Evolutionary conservation across 2,329 filamentous ascomycete genomes (phyloP).

Genomic region (Colletotrichum navitas): DNA sequence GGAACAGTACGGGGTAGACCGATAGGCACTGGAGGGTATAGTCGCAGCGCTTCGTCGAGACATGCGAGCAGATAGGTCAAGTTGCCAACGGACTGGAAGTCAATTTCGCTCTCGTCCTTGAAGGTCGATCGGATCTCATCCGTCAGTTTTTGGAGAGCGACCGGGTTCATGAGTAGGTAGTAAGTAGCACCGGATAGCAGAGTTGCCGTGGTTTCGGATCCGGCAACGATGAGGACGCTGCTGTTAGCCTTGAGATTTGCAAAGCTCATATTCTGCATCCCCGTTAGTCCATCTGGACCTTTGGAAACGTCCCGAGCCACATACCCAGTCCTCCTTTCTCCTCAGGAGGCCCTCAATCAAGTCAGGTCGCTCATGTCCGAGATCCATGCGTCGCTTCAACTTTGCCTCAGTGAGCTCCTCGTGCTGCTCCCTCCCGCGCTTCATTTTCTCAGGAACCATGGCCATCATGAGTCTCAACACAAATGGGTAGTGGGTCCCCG

Average conservation of each 20-base stretch:
- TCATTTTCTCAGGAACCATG: constrained; percentile 27
- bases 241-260: constrained; percentile 41
- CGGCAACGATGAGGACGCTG: constrained; percentile 48
- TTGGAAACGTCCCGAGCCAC: background rate
- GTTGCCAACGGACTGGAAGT: constrained; percentile 47
- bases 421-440: constrained; percentile 19
- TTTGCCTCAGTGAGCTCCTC: constrained; percentile 26
- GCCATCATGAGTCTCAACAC: constrained; percentile 32
- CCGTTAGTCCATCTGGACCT: constrained; percentile 1
- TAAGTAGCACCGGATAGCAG: constrained; percentile 47
- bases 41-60: constrained; percentile 57
- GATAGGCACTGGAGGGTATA: constrained; percentile 52
- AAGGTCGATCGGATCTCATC: constrained; percentile 55
- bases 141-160: constrained; percentile 48
- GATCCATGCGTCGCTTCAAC: constrained; percentile 40
- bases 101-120: constrained; percentile 52
- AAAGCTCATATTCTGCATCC: constrained; percentile 26
- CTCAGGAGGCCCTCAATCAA: constrained; percentile 44
- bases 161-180: constrained; percentile 49
- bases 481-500: constrained; percentile 31
- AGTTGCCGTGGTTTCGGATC: constrained; percentile 53
- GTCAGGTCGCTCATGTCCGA: constrained; percentile 41
- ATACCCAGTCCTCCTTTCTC: constrained; percentile 42
- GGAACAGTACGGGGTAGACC: constrained; percentile 48
- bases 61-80: constrained; percentile 56